Evolutionary conservation across 2,329 filamentous ascomycete species (phyloP).

Genomic region (Beauveria australis): DNA sequence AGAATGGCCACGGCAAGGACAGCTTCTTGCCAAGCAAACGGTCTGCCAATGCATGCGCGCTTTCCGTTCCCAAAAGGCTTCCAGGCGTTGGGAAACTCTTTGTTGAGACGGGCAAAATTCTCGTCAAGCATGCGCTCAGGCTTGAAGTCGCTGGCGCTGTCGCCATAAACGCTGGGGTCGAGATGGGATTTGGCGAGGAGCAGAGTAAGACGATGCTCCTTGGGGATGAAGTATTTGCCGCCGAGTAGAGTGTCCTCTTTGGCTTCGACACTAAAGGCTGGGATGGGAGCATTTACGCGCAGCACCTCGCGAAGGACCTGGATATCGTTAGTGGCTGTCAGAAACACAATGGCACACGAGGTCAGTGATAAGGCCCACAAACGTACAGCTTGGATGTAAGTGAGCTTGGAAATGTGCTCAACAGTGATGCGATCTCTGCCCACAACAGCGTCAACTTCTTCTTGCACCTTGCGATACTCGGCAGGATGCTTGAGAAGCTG

Average conservation of each 20-base stretch:
- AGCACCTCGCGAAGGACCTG: slow-evolving; percentile 56
- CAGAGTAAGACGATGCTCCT: slow-evolving; percentile 40
- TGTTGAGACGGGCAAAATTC: slow-evolving; percentile 52
- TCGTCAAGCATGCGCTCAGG: slow-evolving; percentile 68
- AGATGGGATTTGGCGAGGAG: slow-evolving; percentile 48
- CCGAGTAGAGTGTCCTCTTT: slow-evolving; percentile 45
- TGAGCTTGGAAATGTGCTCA: slow-evolving; percentile 55
- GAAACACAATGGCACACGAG: background rate
- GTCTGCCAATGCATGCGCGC: slow-evolving; percentile 62
- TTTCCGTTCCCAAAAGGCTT: slow-evolving; percentile 70
- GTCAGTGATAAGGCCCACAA: background rate
- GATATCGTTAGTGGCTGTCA: background rate
- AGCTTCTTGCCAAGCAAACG: slow-evolving; percentile 69
- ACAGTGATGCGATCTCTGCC: slow-evolving; percentile 48
- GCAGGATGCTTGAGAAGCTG: slow-evolving; percentile 56
- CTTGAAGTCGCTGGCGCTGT: slow-evolving; percentile 56
- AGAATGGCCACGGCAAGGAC: slow-evolving; percentile 53
- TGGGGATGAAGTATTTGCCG: slow-evolving; percentile 52
- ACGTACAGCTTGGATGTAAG: slow-evolving; percentile 53
- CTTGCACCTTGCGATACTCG: slow-evolving; percentile 50
- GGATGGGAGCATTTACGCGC: slow-evolving; percentile 53
- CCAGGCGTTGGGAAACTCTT: slow-evolving; percentile 55
- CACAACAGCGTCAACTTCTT: slow-evolving; percentile 60
- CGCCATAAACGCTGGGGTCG: slow-evolving; percentile 57
- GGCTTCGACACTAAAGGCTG: slow-evolving; percentile 46